phyloP scores from a whole-genome alignment of 164 flowering plant species.

The Stephania cephalantha region DNA sequence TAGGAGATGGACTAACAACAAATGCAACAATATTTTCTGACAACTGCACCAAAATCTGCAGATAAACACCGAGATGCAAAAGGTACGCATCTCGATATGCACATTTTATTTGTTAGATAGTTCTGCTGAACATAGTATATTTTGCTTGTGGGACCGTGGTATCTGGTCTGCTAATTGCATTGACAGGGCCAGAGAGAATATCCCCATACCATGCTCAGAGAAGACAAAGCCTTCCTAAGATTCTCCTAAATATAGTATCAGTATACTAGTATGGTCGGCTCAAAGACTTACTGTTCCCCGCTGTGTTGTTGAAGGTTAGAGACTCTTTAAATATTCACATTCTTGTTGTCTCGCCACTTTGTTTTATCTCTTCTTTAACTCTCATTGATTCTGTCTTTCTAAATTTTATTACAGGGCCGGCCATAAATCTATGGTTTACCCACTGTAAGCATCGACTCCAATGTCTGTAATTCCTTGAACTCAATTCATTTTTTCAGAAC shows the following conservation, averaged over 20 bases:
- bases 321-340: background rate
- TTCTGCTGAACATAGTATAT: background rate
- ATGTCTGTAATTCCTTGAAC: background rate
- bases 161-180: background rate
- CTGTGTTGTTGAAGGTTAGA: background rate
- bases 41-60: no score
- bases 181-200: background rate
- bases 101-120: background rate
- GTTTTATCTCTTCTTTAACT: background rate
- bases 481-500: background rate
- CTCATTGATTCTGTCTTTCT: background rate
- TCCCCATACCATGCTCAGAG: background rate
- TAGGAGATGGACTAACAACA: no score
- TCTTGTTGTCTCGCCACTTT: background rate
- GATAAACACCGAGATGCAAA: no score
- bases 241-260: background rate
- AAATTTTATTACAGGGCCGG: background rate
- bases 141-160: background rate
- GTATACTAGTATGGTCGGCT: background rate
- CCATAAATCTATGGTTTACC: background rate
- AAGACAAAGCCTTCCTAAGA: conserved; percentile 1
- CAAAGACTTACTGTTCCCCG: background rate
- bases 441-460: background rate
- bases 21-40: no score
- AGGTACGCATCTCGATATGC: background rate